Evolutionary conservation across 2,329 filamentous ascomycete species (phyloP).

Genomic region (Paraphoma chrysanthemicola): DNA sequence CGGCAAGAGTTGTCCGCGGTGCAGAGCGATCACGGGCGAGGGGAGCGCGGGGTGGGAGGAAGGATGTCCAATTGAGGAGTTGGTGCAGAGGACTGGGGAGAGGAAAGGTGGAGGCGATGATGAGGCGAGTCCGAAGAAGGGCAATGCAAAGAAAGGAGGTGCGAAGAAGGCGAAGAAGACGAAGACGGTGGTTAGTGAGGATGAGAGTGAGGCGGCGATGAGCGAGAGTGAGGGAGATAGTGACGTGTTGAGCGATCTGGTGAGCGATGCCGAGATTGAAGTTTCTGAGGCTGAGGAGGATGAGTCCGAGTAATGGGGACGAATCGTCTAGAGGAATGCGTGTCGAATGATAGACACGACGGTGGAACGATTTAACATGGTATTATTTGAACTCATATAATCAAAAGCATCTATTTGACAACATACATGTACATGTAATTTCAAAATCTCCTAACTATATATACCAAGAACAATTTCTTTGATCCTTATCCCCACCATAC

Average conservation of each 20-base stretch:
- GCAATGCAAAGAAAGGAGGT: constrained; percentile 2
- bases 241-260: constrained; percentile 29
- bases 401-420: no score
- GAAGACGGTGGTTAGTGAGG: constrained; percentile 20
- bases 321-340: no score
- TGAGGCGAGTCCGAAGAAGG: constrained; percentile 20
- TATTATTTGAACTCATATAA: no score
- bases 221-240: constrained; percentile 25
- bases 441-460: no score
- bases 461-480: no score
- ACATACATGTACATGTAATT: no score
- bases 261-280: constrained; percentile 35
- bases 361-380: background rate
- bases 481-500: no score
- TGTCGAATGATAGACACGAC: no score
- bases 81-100: constrained; percentile 64
- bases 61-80: constrained; percentile 69
- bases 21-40: constrained; percentile 66
- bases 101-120: constrained; percentile 52
- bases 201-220: constrained; percentile 34
- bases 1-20: constrained; percentile 67
- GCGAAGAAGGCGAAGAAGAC: constrained; percentile 18
- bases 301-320: background rate
- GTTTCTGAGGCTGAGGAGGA: constrained; percentile 7
- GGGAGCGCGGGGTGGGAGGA: constrained; percentile 69